These are phyloP conservation scores for Calocera cornea DNA, from an alignment of 768 basidiomycete species.

Conservation along the genomic window DNA sequence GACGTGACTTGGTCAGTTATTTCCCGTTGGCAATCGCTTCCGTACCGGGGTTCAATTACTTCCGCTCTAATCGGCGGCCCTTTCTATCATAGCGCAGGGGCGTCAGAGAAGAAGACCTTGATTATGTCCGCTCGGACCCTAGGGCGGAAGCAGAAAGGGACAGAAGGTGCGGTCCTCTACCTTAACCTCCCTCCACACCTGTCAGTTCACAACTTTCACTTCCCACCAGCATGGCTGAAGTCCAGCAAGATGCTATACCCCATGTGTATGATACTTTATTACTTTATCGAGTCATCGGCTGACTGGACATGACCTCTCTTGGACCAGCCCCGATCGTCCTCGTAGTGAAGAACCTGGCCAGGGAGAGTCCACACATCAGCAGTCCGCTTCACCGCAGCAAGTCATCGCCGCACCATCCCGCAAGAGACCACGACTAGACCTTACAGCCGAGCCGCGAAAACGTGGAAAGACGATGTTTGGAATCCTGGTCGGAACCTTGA, in stretches of 20 bases:
- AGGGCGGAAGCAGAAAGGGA: too few relatives aligned
- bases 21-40: too few relatives aligned
- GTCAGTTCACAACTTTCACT: too few relatives aligned
- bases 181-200: too few relatives aligned
- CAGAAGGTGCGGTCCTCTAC: too few relatives aligned
- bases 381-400: not conserved
- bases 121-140: too few relatives aligned
- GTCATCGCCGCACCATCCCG: constrained; percentile 21
- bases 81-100: too few relatives aligned
- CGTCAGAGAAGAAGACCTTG: too few relatives aligned
- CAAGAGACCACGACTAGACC: constrained; percentile 63
- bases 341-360: not conserved
- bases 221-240: not conserved
- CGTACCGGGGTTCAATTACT: too few relatives aligned
- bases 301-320: constrained; percentile 18
- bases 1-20: too few relatives aligned
- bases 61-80: too few relatives aligned
- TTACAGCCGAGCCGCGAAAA: constrained; percentile 45
- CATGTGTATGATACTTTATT: not conserved
- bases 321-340: not conserved
- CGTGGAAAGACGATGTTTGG: constrained; percentile 84
- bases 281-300: not conserved
- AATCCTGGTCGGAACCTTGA: constrained; percentile 65
- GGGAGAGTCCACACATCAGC: not conserved
- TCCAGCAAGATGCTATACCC: not conserved